Percentiles rank a stretch among this genome's conserved stretches.
Evolutionary conservation across 2,329 filamentous ascomycete genomes (phyloP).

Genomic region (Hypoxylon sp.): DNA sequence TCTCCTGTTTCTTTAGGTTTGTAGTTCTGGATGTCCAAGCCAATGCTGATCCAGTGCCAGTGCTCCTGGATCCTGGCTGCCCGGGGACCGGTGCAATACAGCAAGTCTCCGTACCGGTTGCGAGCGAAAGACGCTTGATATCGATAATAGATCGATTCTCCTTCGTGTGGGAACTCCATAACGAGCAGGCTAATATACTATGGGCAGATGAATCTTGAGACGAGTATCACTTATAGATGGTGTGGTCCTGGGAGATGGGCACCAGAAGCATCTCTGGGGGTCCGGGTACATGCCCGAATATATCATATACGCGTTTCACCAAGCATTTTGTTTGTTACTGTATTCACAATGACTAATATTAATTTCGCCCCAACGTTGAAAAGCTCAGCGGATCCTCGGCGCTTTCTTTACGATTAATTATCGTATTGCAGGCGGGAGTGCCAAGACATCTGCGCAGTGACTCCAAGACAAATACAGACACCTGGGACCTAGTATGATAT

Average conservation of each 20-base stretch:
- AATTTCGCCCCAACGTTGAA: constrained; percentile 9
- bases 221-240: not conserved
- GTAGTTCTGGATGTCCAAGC: not conserved
- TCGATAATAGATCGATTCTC: constrained; percentile 41
- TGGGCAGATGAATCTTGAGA: not conserved
- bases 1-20: constrained; percentile 1
- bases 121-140: constrained; percentile 28
- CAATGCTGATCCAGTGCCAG: constrained; percentile 25
- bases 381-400: not conserved
- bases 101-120: constrained; percentile 13
- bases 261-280: constrained; percentile 9
- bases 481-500: not conserved
- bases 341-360: not conserved
- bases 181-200: not conserved
- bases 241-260: not conserved
- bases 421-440: constrained; percentile 2
- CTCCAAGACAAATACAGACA: constrained; percentile 5
- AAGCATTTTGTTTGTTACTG: constrained; percentile 8
- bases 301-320: constrained; percentile 8
- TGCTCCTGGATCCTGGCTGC: constrained; percentile 12
- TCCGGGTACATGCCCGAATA: constrained; percentile 17
- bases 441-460: not conserved
- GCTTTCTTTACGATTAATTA: not conserved
- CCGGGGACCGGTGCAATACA: constrained; percentile 36
- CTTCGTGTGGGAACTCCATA: constrained; percentile 37